Evolutionary conservation across 306 rosid genomes (phyloP).

Genomic region (Coriaria nepalensis): DNA sequence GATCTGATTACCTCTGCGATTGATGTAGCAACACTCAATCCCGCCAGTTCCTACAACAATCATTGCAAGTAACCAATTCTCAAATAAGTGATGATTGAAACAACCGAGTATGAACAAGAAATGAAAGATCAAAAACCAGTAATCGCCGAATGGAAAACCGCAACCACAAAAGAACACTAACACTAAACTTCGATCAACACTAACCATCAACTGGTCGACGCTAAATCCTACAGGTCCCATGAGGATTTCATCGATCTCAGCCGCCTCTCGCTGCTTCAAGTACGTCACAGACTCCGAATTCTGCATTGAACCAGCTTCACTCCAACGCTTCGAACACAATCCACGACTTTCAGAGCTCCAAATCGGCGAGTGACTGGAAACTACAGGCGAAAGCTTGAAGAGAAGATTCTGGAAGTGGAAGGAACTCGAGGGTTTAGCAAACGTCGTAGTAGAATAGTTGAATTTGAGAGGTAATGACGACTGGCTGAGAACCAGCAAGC

Average conservation of each 20-base stretch:
- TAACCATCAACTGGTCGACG: constrained; percentile 85
- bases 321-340: constrained; percentile 20
- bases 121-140: background rate
- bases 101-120: background rate
- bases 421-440: constrained; percentile 1
- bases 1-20: constrained; percentile 56
- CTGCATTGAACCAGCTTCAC: constrained; percentile 24
- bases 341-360: constrained; percentile 26
- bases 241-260: constrained; percentile 76
- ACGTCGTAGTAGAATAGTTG: background rate
- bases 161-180: background rate
- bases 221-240: constrained; percentile 95
- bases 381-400: constrained; percentile 29
- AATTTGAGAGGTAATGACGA: constrained; percentile 17
- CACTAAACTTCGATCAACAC: constrained; percentile 5
- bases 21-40: constrained; percentile 81
- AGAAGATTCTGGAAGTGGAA: constrained; percentile 12
- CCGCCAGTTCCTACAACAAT: constrained; percentile 76
- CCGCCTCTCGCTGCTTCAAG: constrained; percentile 68
- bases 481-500: constrained; percentile 16
- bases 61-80: constrained; percentile 1
- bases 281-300: constrained; percentile 44
- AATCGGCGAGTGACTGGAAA: constrained; percentile 12
- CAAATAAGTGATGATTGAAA: constrained; percentile 1
- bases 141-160: background rate